Conservation (phyloP, 352 stramenopile genomes). For the Phytophthora cactorum region DNA sequence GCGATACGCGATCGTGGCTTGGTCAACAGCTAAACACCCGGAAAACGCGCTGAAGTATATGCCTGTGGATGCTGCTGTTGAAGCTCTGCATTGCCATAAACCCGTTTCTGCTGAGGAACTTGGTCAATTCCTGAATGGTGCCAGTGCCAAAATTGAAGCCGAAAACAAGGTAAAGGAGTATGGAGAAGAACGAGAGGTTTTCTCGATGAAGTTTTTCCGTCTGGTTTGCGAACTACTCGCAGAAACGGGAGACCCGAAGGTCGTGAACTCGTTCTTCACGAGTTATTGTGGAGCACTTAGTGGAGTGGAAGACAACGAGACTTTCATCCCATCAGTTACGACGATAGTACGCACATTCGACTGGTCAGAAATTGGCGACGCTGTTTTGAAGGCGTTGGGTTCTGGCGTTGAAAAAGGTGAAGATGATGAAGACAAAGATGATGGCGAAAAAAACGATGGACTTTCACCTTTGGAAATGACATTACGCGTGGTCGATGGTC, state of each 20-base stretch:
- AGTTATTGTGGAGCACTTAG: neutral
- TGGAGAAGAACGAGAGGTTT: neutral
- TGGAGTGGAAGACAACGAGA: slow-evolving; percentile 8
- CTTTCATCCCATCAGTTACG: slow-evolving; percentile 3
- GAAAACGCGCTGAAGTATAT: slow-evolving; percentile 5
- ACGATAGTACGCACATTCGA: slow-evolving; percentile 14
- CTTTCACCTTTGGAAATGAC: slow-evolving; percentile 5
- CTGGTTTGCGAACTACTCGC: slow-evolving; percentile 1
- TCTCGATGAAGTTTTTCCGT: neutral
- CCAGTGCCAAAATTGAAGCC: neutral
- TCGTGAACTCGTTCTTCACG: slow-evolving; percentile 18
- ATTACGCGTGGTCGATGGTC: slow-evolving; percentile 11
- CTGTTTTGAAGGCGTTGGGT: neutral
- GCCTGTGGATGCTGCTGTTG: neutral
- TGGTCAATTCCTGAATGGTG: neutral
- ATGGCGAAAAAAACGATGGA: neutral
- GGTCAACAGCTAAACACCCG: neutral
- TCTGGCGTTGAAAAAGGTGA: neutral
- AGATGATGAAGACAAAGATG: neutral
- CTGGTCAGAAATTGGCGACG: slow-evolving; percentile 17
- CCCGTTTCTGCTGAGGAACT: neutral
- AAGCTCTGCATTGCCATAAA: neutral
- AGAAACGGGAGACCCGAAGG: neutral
- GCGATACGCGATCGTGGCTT: slow-evolving; percentile 6
- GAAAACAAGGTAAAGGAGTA: neutral